Base-by-base conservation (phyloP, 441 rosid species). In the Adansonia rubrostipa region DNA sequence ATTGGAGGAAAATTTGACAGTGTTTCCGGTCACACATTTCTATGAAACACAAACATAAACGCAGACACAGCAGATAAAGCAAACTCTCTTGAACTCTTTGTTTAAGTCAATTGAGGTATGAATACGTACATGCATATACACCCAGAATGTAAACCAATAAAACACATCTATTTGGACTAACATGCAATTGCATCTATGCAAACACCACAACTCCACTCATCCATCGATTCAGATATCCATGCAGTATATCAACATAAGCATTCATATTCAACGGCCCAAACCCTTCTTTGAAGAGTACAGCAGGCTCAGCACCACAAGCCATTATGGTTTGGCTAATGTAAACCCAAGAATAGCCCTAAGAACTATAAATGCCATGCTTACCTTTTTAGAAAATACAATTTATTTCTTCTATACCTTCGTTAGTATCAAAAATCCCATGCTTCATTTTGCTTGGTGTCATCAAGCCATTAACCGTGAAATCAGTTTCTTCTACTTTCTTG, bases 341-440 rank as follows among this genome's bases (percentile, higher is more conserved):
- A n/a, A 48, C 11, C 19, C n/a, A 5, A 68, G 73, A 69, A 68
- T 10, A 47, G 54, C 14, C 72, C 72, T 22, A 68, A 68, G 56
- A 47, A 20, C 11, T 22, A 69, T 69, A 48, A 47, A 0, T 5
- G 0, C 19, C 40, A 22, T 2, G 19, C 42, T 69, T 69, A 20
- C 6, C 1, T 48, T 28, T 68, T 47, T 11, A 5, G 54, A n/a
- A 48, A 68, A 19, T 15, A 47, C 72, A 47, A 69, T 2, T 19
- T 56, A 44, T 69, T 69, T 47, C 42, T 47, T 69, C 20, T 19
- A 5, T 68, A 69, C 17, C 9, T 47, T 48, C 40, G 48, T 48
- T 22, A 22, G 22, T 14, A 6, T 48, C 20, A 48, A 68, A 69
- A 13, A 22, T 48, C 19, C 10, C 19, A 22, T 48, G 57, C 13